phyloP scores from a whole-genome alignment of 441 rosid species.

The Aquilaria agallochum region DNA sequence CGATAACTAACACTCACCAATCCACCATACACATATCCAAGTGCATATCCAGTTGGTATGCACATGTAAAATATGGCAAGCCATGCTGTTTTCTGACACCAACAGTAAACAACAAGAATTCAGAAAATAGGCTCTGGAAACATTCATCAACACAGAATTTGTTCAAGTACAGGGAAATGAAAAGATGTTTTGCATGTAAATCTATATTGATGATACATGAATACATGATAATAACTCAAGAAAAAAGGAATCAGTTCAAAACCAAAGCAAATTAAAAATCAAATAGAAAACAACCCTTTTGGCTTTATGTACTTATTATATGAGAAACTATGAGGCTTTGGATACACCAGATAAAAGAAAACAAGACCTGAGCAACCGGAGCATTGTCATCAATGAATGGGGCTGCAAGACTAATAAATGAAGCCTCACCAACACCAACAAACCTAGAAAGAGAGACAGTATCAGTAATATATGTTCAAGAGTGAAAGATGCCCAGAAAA shows the following conservation, averaged over 20 bases:
- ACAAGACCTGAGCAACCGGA: slow-evolving; percentile 65
- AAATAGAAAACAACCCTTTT: no score
- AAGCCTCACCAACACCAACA: slow-evolving; percentile 99
- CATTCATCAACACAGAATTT: not conserved
- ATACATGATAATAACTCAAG: no score
- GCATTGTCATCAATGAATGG: slow-evolving; percentile 98
- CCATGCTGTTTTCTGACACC: slow-evolving; percentile 84
- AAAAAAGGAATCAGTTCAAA: no score
- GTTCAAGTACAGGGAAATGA: not conserved
- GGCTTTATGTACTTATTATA: no score
- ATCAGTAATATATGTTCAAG: slow-evolving; percentile 9
- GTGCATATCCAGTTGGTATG: slow-evolving; percentile 87
- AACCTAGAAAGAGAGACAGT: slow-evolving; percentile 50
- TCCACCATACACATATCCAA: slow-evolving; percentile 94
- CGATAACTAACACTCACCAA: slow-evolving; percentile 40
- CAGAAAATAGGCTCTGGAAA: not conserved
- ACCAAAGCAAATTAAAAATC: no score
- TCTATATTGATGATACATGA: no score
- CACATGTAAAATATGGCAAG: slow-evolving; percentile 96
- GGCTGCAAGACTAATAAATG: slow-evolving; percentile 96
- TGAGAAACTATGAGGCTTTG: no score
- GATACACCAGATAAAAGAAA: not conserved
- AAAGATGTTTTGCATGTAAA: no score
- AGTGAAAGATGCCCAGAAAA: not conserved
- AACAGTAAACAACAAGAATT: slow-evolving; percentile 9